Evolutionary conservation across 805 yeast species (phyloP), one percentile per base, ranked within the genome.

Genomic region (Sugiyamaella marilandica): DNA sequence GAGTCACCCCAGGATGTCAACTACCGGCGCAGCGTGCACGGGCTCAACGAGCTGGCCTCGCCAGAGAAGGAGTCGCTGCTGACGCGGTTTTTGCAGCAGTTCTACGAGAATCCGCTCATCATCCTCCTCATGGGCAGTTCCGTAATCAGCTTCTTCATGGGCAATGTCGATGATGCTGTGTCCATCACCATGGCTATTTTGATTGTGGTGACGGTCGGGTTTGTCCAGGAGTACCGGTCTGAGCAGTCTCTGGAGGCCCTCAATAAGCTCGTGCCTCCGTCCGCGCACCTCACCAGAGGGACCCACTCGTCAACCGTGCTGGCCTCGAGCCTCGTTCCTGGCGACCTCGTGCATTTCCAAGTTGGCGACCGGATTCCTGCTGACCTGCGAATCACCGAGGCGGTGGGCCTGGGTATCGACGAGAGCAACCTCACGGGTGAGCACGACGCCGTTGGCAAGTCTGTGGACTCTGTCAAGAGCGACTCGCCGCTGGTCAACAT

Each of bases 331-430:
- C 78, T 94, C 55, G 99, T 94, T 19, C 98, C 99, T 4, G 99
- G 99, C 55, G 99, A 94, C 68, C 70, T 94, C 63, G 95, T 94
- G 37, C 85, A 84, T 60, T 87, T 94, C 62, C 70, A 83, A 43
- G 91, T 90, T 50, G 99, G 99, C 60, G 99, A 94, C 70, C 78
- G 97, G 60, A 85, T 94, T 51, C 99, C 99, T 1, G 99, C 99
- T 0, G 99, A 94, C 69, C 72, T 94, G 29, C 80, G 99, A 64
- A 74, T 94, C 52, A 77, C 82, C 3, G 84, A 84, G 55, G 81
- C 95, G 9, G 86, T 83, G 21, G 95, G 88, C 64, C 75, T 94
- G 57, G 74, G 85, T 19, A 83, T 94, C 52, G 99, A 94, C 71
- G 99, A 94, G 72, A 84, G 95, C 70, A 89, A 89, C 65, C 78